Conservation (phyloP, 1,284 basidiomycete species). For the Leccinum angustisporum region DNA sequence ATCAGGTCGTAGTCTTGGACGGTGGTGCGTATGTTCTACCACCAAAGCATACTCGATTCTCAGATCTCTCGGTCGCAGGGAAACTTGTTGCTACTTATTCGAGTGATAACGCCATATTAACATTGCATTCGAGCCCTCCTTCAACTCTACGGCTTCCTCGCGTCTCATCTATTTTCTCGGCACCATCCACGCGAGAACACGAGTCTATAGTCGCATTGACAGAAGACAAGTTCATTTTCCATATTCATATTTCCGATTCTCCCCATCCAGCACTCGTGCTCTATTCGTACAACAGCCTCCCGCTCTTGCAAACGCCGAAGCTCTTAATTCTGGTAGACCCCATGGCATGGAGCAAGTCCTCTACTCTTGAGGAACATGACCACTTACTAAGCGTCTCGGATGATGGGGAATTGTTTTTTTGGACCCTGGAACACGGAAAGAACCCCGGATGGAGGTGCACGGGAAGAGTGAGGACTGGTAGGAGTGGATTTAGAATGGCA, state of each 20-base stretch:
- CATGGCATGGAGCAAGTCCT: conserved; percentile 76
- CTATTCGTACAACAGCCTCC: conserved; percentile 47
- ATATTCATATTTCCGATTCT: conserved; percentile 42
- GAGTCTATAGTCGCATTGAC: conserved; percentile 65
- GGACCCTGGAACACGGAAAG: conserved; percentile 60
- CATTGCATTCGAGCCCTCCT: conserved; percentile 48
- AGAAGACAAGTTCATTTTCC: conserved; percentile 51
- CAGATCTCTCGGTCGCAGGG: conserved; percentile 22
- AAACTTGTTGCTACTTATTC: conserved; percentile 40
- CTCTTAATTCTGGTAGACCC: conserved; percentile 83
- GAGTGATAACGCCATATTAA: conserved; percentile 42
- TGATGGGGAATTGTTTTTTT: conserved; percentile 78
- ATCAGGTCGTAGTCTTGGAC: conserved; percentile 67
- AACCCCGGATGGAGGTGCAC: conserved; percentile 62
- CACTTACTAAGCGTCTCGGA: conserved; percentile 75
- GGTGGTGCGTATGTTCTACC: conserved; percentile 43
- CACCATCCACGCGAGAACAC: conserved; percentile 49
- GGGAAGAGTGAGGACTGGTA: conserved; percentile 71
- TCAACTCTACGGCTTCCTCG: conserved; percentile 49
- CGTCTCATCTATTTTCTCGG: conserved; percentile 60
- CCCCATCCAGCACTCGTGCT: conserved; percentile 40
- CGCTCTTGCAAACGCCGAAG: conserved; percentile 48
- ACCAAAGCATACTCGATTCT: conserved; percentile 2
- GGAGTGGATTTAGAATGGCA: conserved; percentile 62
- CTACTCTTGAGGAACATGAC: conserved; percentile 56